phyloP scores from a whole-genome alignment of 208 protist genomes.

The Leishmania tarentolae region DNA sequence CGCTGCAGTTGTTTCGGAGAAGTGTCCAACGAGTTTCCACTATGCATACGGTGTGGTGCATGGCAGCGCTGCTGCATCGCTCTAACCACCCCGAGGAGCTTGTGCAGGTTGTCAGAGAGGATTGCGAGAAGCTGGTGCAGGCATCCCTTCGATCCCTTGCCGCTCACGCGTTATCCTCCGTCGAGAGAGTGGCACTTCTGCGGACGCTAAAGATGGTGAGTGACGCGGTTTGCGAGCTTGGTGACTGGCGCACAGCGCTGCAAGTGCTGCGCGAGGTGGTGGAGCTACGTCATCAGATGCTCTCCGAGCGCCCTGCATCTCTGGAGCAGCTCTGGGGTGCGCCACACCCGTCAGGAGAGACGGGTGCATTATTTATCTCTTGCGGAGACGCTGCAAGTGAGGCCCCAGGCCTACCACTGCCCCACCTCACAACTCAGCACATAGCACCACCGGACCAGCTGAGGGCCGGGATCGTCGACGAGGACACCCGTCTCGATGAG shows the following conservation, averaged over 20 bases:
- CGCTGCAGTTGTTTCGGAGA: conserved; percentile 40
- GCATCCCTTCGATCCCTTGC: conserved; percentile 16
- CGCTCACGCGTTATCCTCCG: neutral
- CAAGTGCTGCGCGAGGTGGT: conserved; percentile 35
- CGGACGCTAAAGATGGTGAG: conserved; percentile 30
- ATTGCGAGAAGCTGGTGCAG: conserved; percentile 24
- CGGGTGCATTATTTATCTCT: neutral
- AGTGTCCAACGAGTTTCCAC: conserved; percentile 45
- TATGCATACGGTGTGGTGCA: conserved; percentile 43
- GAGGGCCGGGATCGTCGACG: neutral
- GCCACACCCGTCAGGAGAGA: neutral
- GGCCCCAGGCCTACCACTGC: neutral
- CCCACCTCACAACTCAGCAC: neutral
- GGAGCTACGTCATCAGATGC: conserved; percentile 25
- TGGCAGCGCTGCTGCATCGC: conserved; percentile 42
- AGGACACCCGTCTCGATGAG: conserved; percentile 1
- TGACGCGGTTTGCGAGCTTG: conserved; percentile 42
- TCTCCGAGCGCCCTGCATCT: neutral
- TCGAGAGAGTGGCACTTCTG: conserved; percentile 25
- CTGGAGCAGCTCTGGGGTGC: conserved; percentile 15
- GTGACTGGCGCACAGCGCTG: conserved; percentile 52
- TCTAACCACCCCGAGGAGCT: conserved; percentile 10
- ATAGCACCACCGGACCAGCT: neutral
- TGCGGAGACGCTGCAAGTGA: neutral
- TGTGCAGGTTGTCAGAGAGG: conserved; percentile 23